phyloP scores from a whole-genome alignment of 176 grass and related monocot genomes.

The Zoysia japonica region DNA sequence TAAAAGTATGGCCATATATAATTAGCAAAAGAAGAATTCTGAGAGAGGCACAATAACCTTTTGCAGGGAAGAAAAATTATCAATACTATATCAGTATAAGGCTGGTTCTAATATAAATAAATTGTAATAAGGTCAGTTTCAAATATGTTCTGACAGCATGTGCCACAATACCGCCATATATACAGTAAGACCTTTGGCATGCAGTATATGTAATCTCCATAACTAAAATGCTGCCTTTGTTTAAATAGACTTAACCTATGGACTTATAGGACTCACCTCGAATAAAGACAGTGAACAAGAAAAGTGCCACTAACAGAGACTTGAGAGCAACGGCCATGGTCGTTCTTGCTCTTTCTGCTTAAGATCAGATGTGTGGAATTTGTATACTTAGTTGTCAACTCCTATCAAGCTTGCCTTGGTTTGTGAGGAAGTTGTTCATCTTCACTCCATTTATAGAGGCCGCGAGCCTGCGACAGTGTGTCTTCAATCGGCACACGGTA shows the following conservation, averaged over 20 bases:
- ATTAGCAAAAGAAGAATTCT: too few species aligned
- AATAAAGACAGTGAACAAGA: not conserved
- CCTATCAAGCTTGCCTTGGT: not conserved
- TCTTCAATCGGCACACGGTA: not conserved
- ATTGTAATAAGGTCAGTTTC: too few species aligned
- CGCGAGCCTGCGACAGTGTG: not conserved
- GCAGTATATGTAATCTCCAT: not conserved
- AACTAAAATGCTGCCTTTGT: not conserved
- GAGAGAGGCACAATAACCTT: too few species aligned
- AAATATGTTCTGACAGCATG: not conserved
- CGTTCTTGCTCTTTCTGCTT: not conserved
- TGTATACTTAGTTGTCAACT: not conserved
- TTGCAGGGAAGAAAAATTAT: too few species aligned
- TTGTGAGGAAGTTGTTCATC: not conserved
- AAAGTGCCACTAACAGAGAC: not conserved
- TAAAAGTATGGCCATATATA: too few species aligned
- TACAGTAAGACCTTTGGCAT: not conserved
- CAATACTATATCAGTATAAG: too few species aligned
- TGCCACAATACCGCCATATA: not conserved
- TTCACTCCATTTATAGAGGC: slow-evolving; percentile 28
- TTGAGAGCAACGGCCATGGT: not conserved
- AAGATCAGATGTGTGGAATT: not conserved
- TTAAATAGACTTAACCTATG: not conserved
- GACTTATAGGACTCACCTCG: not conserved
- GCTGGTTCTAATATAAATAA: too few species aligned